phyloP scores from a whole-genome alignment of 2,329 filamentous ascomycete species.

The Raffaelea deltoideospora region DNA sequence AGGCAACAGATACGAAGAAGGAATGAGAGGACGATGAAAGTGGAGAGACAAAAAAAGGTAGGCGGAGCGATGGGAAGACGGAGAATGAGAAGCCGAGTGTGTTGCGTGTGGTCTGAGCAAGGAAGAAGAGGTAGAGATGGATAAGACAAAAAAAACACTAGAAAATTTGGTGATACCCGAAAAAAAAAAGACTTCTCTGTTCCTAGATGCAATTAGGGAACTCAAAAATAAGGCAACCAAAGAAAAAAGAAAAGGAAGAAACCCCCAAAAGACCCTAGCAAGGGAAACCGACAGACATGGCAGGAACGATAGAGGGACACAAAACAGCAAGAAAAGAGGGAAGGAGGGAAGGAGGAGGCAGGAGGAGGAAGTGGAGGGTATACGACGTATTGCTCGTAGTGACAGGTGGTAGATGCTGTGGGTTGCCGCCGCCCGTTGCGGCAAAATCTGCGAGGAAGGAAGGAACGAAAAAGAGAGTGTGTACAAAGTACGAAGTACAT shows the following conservation, averaged over 20 bases:
- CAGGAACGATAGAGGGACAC: too few relatives aligned
- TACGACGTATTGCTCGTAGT: not conserved
- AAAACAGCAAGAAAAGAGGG: conserved; percentile 10
- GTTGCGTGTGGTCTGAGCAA: too few relatives aligned
- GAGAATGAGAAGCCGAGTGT: too few relatives aligned
- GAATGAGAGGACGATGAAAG: too few relatives aligned
- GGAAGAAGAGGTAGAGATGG: conserved; percentile 2
- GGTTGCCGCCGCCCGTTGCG: conserved; percentile 17
- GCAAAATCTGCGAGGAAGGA: conserved; percentile 16
- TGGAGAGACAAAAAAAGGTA: conserved; percentile 1
- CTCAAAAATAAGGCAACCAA: too few relatives aligned
- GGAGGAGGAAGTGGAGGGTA: not conserved
- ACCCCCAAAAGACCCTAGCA: not conserved
- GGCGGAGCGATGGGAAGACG: not conserved
- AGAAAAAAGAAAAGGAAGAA: conserved; percentile 1
- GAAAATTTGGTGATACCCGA: too few relatives aligned
- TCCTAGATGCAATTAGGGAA: too few relatives aligned
- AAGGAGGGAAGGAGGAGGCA: not conserved
- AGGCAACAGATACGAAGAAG: too few relatives aligned
- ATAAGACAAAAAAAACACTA: too few relatives aligned
- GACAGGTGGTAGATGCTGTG: conserved; percentile 9
- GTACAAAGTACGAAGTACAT: not conserved
- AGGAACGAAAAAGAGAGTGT: not conserved
- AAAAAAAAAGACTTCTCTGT: too few relatives aligned
- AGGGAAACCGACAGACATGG: too few relatives aligned